Evolutionary conservation across 306 rosid species (phyloP).

Genomic region (Morella rubra): DNA sequence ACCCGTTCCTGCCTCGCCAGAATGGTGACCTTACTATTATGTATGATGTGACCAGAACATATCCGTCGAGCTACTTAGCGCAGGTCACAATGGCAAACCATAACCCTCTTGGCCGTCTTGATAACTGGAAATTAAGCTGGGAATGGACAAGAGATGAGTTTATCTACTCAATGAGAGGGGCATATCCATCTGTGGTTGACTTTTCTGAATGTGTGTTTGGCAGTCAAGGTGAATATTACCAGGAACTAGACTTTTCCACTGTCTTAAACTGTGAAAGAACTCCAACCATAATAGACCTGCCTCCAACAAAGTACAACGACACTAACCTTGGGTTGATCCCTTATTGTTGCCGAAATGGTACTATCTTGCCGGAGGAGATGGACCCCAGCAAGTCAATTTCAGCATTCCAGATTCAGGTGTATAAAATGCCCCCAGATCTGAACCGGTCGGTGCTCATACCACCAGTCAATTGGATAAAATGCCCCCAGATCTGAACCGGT

Average conservation of each 20-base stretch:
- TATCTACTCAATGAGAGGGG: constrained; percentile 79
- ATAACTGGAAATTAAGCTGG: constrained; percentile 88
- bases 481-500: constrained; percentile 80
- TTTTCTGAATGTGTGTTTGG: constrained; percentile 82
- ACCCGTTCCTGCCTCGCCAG: constrained; percentile 65
- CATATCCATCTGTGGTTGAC: constrained; percentile 79
- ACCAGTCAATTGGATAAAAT: constrained; percentile 89
- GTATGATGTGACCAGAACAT: constrained; percentile 79
- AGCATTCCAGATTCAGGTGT: constrained; percentile 82
- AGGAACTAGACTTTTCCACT: constrained; percentile 54
- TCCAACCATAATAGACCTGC: constrained; percentile 88
- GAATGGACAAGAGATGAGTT: constrained; percentile 92
- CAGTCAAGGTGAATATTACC: constrained; percentile 50
- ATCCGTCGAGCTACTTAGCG: constrained; percentile 67
- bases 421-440: constrained; percentile 78
- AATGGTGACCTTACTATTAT: constrained; percentile 86
- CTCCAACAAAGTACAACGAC: constrained; percentile 74
- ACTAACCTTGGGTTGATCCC: constrained; percentile 65
- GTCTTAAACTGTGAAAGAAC: constrained; percentile 75
- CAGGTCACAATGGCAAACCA: constrained; percentile 84
- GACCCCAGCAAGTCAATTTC: constrained; percentile 76
- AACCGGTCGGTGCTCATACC: constrained; percentile 71
- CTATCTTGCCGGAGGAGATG: constrained; percentile 81
- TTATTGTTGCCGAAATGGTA: constrained; percentile 90
- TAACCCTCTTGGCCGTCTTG: constrained; percentile 91